phyloP scores from a whole-genome alignment of 257 asterid genomes.

The Fraxinus pennsylvanica region DNA sequence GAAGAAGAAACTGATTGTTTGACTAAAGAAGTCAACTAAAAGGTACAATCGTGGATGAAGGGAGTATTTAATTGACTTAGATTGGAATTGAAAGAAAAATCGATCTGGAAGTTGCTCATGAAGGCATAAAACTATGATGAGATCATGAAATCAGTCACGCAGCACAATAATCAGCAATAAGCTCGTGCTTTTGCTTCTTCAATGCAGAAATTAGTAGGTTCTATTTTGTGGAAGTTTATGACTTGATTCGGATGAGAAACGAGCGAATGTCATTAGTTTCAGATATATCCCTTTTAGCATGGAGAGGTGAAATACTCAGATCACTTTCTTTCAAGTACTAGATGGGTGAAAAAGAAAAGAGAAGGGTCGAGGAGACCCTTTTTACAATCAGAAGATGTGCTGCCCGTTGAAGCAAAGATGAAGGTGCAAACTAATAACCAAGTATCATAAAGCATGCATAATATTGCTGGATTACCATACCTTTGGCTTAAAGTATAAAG shows the following conservation, averaged over 20 bases:
- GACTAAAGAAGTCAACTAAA: no score
- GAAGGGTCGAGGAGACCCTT: neutral
- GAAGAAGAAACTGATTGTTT: no score
- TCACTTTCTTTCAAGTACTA: neutral
- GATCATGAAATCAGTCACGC: neutral
- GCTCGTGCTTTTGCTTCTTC: no score
- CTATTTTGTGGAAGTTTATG: no score
- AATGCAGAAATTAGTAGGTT: no score
- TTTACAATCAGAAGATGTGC: neutral
- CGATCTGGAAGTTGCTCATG: neutral
- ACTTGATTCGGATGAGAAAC: neutral
- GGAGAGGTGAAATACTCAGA: neutral
- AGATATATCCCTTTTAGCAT: neutral
- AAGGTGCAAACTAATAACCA: neutral
- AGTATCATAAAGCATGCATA: neutral
- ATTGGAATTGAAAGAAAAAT: neutral
- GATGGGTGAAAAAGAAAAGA: neutral
- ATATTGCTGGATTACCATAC: constrained; percentile 37
- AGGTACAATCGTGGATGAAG: no score
- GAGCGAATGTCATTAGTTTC: neutral
- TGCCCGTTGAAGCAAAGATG: neutral
- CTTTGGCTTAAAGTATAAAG: constrained; percentile 79
- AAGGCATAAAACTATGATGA: neutral
- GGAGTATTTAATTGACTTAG: no score
- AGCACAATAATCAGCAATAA: no score